Evolutionary conservation across 2,329 filamentous ascomycete genomes (phyloP), one percentile per base, ranked within the genome.

Genomic region (Pseudocercospora cruenta): DNA sequence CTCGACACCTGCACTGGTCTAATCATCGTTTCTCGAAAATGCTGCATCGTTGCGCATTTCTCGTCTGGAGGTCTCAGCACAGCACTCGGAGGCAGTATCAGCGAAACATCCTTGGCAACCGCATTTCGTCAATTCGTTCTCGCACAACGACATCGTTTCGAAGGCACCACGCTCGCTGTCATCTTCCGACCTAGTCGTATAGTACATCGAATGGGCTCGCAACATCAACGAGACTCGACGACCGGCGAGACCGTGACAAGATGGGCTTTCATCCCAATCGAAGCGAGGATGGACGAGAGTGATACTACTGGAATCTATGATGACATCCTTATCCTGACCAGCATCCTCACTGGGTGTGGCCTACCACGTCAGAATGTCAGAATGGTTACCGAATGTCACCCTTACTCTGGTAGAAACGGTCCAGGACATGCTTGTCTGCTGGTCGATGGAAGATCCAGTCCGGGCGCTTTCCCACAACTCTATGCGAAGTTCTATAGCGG

Each of bases 401-500:
- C 51, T 54, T 54, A 54, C 51, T n/a, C 51, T 26, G 51, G 51
- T 4, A 54, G 24, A n/a, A 54, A 54, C 5, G 24, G 51, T 12
- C 24, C 51, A 26, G 51, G 51, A 8, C 24, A 54, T 8, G 22
- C 51, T 24, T 54, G 10, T n/a, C 24, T 54, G 22, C 24, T 54
- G 24, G 24, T 54, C 14, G 51, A 54, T 54, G 51, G 51, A 8
- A 31, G 24, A 31, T 24, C 51, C 10, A 33, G 51, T 33, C 51
- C 51, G 24, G 16, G 12, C 16, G 16, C 22, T n/a, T 55, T 55
- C 24, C 26, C 51, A 26, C 22, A n/a, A n/a, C 5, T 55, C 16
- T 55, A 55, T 31, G 51, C 51, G 22, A 55, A 55, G 24, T 55
- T 55, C 51, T 55, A 55, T 19, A 31, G 51, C 26, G 51, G 51